Evolutionary conservation across 495 filamentous ascomycete species (phyloP).

Genomic region (Physcia stellaris): DNA sequence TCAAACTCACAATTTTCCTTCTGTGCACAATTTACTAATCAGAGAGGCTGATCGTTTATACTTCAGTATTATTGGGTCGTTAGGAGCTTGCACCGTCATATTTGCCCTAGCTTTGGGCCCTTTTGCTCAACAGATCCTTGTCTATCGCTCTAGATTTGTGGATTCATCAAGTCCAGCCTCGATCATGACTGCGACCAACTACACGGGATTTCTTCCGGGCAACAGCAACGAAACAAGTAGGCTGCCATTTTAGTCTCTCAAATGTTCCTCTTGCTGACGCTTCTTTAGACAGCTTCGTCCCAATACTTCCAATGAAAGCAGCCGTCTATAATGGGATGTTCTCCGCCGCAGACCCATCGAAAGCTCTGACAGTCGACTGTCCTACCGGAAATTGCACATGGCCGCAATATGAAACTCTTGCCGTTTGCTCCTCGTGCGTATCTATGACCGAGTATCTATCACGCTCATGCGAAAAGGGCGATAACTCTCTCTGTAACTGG

Average conservation of each 20-base stretch:
- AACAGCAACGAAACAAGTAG: too few species aligned
- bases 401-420: conserved; percentile 28
- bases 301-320: conserved; percentile 6
- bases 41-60: too few species aligned
- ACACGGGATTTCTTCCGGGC: neutral
- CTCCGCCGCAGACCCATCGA: neutral
- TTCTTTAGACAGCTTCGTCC: neutral
- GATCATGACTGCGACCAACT: neutral
- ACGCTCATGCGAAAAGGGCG: conserved; percentile 3
- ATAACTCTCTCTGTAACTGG: too few species aligned
- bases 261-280: neutral
- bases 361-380: conserved; percentile 12
- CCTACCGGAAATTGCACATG: conserved; percentile 34
- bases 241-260: too few species aligned
- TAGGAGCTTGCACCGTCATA: too few species aligned
- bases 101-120: conserved; percentile 24
- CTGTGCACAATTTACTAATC: too few species aligned
- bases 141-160: conserved; percentile 9
- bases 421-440: conserved; percentile 26
- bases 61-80: too few species aligned
- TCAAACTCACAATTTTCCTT: too few species aligned
- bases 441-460: conserved; percentile 22
- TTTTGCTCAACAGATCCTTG: conserved; percentile 22
- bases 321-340: conserved; percentile 5
- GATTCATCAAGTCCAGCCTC: neutral